Base-by-base conservation (phyloP, 805 yeast species). In the Myxozyma udenii region DNA sequence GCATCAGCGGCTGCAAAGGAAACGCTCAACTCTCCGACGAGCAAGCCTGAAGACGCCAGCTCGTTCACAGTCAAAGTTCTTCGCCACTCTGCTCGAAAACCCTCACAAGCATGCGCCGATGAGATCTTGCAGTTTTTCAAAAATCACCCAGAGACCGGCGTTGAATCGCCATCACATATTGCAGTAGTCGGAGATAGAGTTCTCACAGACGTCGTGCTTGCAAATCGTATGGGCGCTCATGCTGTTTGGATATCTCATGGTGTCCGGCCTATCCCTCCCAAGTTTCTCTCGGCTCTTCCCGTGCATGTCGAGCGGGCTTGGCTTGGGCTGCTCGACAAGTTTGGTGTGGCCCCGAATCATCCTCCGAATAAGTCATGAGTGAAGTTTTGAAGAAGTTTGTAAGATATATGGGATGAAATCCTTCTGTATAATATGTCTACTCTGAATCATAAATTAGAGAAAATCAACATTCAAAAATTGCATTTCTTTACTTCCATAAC, bases 191-290 rank as follows among this genome's bases (percentile, higher is more conserved):
- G 98, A 0, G 98, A 93, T 62, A 71, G 98, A 35, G 74, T 93
- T 23, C 81, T 89, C 69, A 93, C 98, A 0, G 98, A 93, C 67
- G 78, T 93, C 48, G 70, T 90, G 46, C 86, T 93, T 95, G 96
- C 97, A 18, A 91, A 93, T 62, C 74, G 83, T 74, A 88, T 91
- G 95, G 95, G 95, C 0, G 74, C 93, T 0, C 79, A 80, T 68
- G 86, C 91, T 0, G 75, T 88, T 2, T 93, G 98, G 96, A 64
- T 93, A 1, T 72, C 77, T 46, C 81, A 81, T 22, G 98, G 98
- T 3, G 95, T 89, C 3, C 71, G 71, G 50, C 67, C 71, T 40
- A 28, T 28, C 14, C 33, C 33, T 9, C 9, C 9, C 33, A 9
- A 9, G 14, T 28, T 28, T 28, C 9, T 85, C 1, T 67, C 74